A percentile compares a stretch with the other conserved stretches of the same genome.
Conservation (phyloP, 305 asterid genomes). For the Vinca major region DNA sequence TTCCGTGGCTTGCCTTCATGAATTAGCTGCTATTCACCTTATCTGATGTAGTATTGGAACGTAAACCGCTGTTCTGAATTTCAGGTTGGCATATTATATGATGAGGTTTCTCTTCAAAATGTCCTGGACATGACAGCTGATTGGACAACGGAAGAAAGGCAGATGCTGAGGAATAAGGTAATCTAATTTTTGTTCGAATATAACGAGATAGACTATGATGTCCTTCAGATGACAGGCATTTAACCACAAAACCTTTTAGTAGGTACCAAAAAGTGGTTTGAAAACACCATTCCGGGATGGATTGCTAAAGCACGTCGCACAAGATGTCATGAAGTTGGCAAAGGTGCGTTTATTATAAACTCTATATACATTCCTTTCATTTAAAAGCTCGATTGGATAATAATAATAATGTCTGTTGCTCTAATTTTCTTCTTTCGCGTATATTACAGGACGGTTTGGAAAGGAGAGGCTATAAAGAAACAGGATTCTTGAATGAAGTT, state of each 20-base stretch:
- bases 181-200: neutral
- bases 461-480: conserved; percentile 84
- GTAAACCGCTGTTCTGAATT: conserved; percentile 11
- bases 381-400: neutral
- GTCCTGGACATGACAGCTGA: conserved; percentile 76
- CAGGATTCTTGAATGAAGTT: conserved; percentile 71
- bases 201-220: neutral
- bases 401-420: neutral
- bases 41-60: neutral
- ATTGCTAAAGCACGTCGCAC: conserved; percentile 87
- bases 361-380: neutral
- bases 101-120: conserved; percentile 65
- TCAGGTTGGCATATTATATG: conserved; percentile 89
- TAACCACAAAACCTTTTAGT: conserved; percentile 18
- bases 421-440: neutral
- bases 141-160: conserved; percentile 79
- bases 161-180: conserved; percentile 89
- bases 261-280: conserved; percentile 77
- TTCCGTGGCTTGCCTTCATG: neutral
- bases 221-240: neutral
- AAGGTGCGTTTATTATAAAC: conserved; percentile 47
- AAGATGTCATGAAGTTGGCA: conserved; percentile 73
- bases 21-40: neutral
- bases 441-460: conserved; percentile 75
- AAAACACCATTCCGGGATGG: conserved; percentile 96